These are phyloP conservation scores for Jatropha curcas DNA, from an alignment of 345 rosid species.

Conservation along the genomic window DNA sequence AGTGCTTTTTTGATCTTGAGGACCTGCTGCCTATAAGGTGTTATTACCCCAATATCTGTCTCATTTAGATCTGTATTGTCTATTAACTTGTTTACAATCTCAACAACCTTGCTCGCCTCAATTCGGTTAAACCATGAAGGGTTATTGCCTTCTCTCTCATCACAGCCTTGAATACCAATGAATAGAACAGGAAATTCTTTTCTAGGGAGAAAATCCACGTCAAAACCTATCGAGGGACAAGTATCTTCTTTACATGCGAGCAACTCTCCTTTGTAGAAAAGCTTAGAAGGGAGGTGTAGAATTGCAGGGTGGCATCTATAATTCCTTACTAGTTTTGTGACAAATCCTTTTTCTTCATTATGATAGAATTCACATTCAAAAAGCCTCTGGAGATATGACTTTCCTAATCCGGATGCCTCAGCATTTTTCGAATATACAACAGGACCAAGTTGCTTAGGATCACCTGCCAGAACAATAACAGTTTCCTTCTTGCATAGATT, in stretches of 20 bases:
- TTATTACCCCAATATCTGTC: conserved; percentile 75
- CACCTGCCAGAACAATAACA: conserved; percentile 89
- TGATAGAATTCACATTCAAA: conserved; percentile 51
- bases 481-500: conserved; percentile 56
- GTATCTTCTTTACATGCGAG: conserved; percentile 65
- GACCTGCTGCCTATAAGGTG: conserved; percentile 91
- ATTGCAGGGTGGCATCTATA: conserved; percentile 79
- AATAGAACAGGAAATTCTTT: conserved; percentile 71
- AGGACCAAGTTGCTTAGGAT: conserved; percentile 90
- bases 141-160: conserved; percentile 87
- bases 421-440: conserved; percentile 71
- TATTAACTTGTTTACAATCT: conserved; percentile 52
- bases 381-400: conserved; percentile 75
- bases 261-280: conserved; percentile 75
- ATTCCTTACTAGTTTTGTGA: conserved; percentile 67
- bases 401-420: conserved; percentile 55
- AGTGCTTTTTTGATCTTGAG: conserved; percentile 64
- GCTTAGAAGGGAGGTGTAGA: conserved; percentile 71
- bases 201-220: conserved; percentile 55
- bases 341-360: conserved; percentile 56
- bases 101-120: conserved; percentile 78
- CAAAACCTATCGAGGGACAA: conserved; percentile 34
- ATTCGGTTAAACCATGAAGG: conserved; percentile 91
- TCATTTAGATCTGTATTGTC: conserved; percentile 42
- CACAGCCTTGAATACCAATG: conserved; percentile 84